Conservation (phyloP, 2,329 filamentous ascomycete species). For the Pseudogymnoascus verrucosus region DNA sequence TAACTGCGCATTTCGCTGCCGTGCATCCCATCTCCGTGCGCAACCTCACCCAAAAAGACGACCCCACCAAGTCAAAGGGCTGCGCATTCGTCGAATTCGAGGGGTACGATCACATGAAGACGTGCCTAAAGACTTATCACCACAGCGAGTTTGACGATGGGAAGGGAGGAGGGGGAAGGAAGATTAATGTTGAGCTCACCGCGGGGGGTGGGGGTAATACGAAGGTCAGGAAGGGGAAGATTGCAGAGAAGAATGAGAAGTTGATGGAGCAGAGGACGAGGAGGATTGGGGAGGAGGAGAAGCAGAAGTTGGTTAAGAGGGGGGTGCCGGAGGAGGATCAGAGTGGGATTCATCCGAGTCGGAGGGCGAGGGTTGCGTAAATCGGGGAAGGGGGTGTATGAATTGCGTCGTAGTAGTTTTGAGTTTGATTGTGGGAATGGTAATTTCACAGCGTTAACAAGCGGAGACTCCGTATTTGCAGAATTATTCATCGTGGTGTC, state of each 20-base stretch:
- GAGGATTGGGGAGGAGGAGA: constrained; percentile 23
- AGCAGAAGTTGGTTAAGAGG: constrained; percentile 22
- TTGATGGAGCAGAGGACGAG: constrained; percentile 59
- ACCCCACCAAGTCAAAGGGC: constrained; percentile 59
- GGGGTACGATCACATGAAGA: constrained; percentile 82
- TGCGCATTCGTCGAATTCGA: constrained; percentile 87
- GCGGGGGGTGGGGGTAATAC: constrained; percentile 82
- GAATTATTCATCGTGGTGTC: neutral
- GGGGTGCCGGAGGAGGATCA: neutral
- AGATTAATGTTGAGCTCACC: constrained; percentile 91
- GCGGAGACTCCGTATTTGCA: neutral
- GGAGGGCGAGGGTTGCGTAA: constrained; percentile 8
- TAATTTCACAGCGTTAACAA: neutral
- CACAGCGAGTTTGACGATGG: constrained; percentile 66
- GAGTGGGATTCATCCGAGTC: constrained; percentile 10
- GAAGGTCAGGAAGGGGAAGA: constrained; percentile 62
- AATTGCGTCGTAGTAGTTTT: neutral
- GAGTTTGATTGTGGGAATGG: neutral
- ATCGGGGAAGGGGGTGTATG: neutral
- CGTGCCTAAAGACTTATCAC: constrained; percentile 83
- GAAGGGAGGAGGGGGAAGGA: constrained; percentile 46
- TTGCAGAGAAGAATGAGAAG: constrained; percentile 78
- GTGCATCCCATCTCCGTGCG: constrained; percentile 65
- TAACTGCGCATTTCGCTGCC: constrained; percentile 69
- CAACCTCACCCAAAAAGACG: constrained; percentile 59